phyloP scores from a whole-genome alignment of 306 rosid species.

The Casuarina cunninghamiana region DNA sequence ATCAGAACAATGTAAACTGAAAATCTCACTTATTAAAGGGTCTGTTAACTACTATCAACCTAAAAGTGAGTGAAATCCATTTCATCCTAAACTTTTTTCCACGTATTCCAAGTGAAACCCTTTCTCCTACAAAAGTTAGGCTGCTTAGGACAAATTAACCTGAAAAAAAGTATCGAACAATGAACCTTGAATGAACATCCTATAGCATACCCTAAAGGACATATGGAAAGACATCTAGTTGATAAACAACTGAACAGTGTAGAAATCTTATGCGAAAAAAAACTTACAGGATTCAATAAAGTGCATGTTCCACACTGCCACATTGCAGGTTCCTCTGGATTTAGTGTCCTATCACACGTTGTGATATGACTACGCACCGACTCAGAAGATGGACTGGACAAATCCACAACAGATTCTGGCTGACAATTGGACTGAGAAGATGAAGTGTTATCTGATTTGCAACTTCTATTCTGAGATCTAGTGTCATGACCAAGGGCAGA shows the following conservation, averaged over 20 bases:
- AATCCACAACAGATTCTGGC: constrained; percentile 38
- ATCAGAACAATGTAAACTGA: not conserved
- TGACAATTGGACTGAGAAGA: constrained; percentile 30
- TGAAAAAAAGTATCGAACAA: not conserved
- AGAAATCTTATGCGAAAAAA: constrained; percentile 3
- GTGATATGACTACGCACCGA: constrained; percentile 11
- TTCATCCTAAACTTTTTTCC: not conserved
- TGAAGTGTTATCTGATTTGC: constrained; percentile 29
- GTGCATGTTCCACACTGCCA: constrained; percentile 89
- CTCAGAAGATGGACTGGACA: constrained; percentile 30
- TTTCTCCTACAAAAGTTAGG: not conserved
- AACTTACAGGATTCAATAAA: constrained; percentile 72
- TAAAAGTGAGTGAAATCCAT: not conserved
- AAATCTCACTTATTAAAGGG: not conserved
- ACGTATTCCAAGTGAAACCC: too few relatives aligned
- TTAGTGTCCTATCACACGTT: constrained; percentile 19
- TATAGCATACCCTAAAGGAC: not conserved
- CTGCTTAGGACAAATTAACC: not conserved
- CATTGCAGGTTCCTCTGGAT: constrained; percentile 46
- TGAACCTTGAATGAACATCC: not conserved
- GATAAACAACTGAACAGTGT: constrained; percentile 9
- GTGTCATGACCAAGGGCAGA: constrained; percentile 21
- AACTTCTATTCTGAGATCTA: constrained; percentile 29
- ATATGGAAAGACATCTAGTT: not conserved
- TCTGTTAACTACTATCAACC: not conserved